phyloP scores from a whole-genome alignment of 2,329 filamentous ascomycete species.

The Xylariaceae sp. region DNA sequence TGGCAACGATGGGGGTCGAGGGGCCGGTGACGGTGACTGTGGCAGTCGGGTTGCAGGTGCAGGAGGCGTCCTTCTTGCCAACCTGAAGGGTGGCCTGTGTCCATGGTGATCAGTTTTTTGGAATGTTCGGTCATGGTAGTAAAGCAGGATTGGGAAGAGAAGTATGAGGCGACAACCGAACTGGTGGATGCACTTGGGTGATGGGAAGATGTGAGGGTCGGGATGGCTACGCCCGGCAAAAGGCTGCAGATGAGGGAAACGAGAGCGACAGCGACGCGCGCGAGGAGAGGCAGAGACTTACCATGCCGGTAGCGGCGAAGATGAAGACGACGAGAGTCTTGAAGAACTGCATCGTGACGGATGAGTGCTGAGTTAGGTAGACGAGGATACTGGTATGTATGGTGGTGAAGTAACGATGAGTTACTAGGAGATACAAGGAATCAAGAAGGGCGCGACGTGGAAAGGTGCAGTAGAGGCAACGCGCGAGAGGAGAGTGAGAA shows the following conservation, averaged over 20 bases:
- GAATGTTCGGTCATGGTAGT: neutral
- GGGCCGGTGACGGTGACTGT: constrained; percentile 20
- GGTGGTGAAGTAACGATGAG: neutral
- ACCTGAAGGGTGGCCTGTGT: constrained; percentile 19
- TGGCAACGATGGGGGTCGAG: constrained; percentile 14
- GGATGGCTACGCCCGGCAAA: neutral
- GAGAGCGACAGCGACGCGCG: neutral
- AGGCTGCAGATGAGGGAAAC: neutral
- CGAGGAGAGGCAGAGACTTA: constrained; percentile 19
- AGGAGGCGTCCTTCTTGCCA: constrained; percentile 17
- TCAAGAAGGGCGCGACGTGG: neutral
- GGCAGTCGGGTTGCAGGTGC: constrained; percentile 21
- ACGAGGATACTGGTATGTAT: neutral
- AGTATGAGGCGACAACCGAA: neutral
- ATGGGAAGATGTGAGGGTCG: neutral
- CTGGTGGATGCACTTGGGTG: neutral
- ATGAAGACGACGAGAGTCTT: constrained; percentile 23
- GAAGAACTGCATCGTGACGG: constrained; percentile 29
- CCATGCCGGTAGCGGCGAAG: constrained; percentile 26
- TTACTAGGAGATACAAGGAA: neutral
- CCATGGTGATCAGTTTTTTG: neutral
- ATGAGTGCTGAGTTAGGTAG: constrained; percentile 9
- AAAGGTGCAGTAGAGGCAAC: neutral
- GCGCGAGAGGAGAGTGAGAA: neutral
- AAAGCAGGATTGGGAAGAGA: neutral